Evolutionary conservation across 306 rosid genomes (phyloP).

Genomic region (Fagus crenata): DNA sequence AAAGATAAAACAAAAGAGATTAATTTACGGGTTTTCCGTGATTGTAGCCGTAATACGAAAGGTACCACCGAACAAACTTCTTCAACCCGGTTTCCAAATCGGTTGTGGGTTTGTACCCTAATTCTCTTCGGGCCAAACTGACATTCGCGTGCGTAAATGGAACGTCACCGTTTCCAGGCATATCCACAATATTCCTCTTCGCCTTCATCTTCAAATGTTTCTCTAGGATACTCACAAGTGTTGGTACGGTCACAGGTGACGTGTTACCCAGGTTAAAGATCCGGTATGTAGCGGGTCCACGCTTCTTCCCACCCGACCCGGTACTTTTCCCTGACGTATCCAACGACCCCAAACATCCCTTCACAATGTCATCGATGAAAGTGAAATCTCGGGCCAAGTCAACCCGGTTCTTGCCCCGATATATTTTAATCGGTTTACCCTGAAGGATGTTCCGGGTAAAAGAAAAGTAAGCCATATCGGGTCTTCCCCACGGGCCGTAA

Average conservation of each 20-base stretch:
- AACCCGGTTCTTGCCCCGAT: constrained; percentile 69
- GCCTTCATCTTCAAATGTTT: constrained; percentile 76
- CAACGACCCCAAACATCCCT: constrained; percentile 76
- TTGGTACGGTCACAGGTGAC: constrained; percentile 84
- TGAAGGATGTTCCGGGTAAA: constrained; percentile 77
- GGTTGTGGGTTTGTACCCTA: constrained; percentile 87
- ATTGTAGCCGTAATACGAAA: constrained; percentile 79
- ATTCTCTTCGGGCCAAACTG: constrained; percentile 56
- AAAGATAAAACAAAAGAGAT: constrained; percentile 2
- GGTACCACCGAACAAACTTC: constrained; percentile 87
- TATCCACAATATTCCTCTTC: constrained; percentile 70
- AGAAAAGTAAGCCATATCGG: constrained; percentile 89
- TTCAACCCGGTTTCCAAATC: constrained; percentile 89
- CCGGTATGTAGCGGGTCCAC: constrained; percentile 64
- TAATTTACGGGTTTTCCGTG: constrained; percentile 60
- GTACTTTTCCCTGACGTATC: constrained; percentile 73
- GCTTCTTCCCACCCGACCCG: constrained; percentile 84
- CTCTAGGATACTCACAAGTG: constrained; percentile 68
- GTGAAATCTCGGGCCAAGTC: constrained; percentile 87
- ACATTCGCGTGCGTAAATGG: constrained; percentile 87
- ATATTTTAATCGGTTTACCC: constrained; percentile 78
- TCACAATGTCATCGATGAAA: constrained; percentile 78
- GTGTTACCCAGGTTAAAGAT: constrained; percentile 85
- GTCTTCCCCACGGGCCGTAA: constrained; percentile 93
- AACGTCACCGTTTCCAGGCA: constrained; percentile 98